Conservation (phyloP, 106 monocot genomes). For the Dendrobium chrysotoxum region DNA sequence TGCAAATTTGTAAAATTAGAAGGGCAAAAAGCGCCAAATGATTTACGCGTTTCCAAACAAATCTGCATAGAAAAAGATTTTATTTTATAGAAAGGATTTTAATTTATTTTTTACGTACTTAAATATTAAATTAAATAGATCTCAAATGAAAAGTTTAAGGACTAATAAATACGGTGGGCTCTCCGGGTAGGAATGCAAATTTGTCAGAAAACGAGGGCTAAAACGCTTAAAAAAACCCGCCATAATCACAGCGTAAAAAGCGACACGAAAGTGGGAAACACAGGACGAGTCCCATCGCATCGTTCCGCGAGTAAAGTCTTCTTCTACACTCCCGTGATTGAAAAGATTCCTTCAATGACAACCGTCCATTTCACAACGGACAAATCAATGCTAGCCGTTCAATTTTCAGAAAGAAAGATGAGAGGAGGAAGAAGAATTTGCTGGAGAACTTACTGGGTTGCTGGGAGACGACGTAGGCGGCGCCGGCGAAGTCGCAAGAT, state of each 20-base stretch:
- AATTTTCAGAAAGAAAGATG: background rate
- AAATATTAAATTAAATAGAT: too few species aligned
- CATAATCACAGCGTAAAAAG: background rate
- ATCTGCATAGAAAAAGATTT: too few species aligned
- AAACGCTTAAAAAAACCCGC: background rate
- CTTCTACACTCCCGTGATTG: background rate
- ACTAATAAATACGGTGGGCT: too few species aligned
- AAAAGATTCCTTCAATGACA: slow-evolving; percentile 7
- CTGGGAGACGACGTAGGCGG: slow-evolving; percentile 39
- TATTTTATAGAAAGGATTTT: too few species aligned
- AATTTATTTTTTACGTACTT: too few species aligned
- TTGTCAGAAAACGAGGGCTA: too few species aligned
- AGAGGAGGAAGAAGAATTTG: background rate
- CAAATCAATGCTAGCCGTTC: background rate
- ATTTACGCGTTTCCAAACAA: too few species aligned
- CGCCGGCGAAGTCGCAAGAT: slow-evolving; percentile 73
- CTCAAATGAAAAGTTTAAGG: too few species aligned
- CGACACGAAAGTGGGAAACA: background rate
- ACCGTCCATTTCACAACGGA: background rate
- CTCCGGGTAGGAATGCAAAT: background rate
- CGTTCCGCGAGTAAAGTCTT: background rate
- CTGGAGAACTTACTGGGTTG: slow-evolving; percentile 43
- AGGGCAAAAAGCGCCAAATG: too few species aligned
- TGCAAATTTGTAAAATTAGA: too few species aligned
- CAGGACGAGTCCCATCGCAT: slow-evolving; percentile 4